Evolutionary conservation across 805 yeast species (phyloP), one percentile per base, ranked within the genome.

Genomic region (Saccharomyces paradoxus): DNA sequence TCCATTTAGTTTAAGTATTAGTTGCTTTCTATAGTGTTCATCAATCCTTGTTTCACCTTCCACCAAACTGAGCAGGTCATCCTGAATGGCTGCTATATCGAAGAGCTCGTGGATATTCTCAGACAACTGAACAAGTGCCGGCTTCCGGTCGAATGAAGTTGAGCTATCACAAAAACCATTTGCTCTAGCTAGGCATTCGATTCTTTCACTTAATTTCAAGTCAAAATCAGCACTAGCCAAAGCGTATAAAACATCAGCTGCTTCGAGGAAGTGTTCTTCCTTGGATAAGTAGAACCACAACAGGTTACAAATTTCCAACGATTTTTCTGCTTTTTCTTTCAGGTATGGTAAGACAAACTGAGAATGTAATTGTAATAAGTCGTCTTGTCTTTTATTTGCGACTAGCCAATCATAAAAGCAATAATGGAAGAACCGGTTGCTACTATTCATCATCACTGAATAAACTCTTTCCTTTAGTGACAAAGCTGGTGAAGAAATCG

Each of bases 391-490:
- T 5, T 87, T 91, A 63, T 87, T 87, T 48, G 75, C 71, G 41
- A 89, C 83, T 61, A 88, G 84, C 97, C 97, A 92, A 67, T 87
- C 89, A 69, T 92, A 91, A 59, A 91, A 81, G 57, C 87, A 87
- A 71, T 83, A 88, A 59, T 92, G 97, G 77, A 92, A 92, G 8
- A 81, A 69, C 61, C 83, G 86, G 65, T 92, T 97, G 48, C 79
- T 76, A 51, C 84, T 82, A 17, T 80, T 79, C 63, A 89, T 81
- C 56, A 94, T 87, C 13, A 84, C 77, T 9, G 80, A 79, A 67
- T 89, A 90, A 22, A 91, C 80, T 31, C 80, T 74, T 60, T 86
- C 87, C 59, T 92, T 77, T 27, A 84, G 68, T 58, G 80, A 81
- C 24, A 61, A 58, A 57, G 79, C 77, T 51, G 81, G 83, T 32